Evolutionary conservation across 768 basidiomycete genomes (phyloP), one percentile per base, ranked within the genome.

Genomic region (Hypsizygus marmoreus): DNA sequence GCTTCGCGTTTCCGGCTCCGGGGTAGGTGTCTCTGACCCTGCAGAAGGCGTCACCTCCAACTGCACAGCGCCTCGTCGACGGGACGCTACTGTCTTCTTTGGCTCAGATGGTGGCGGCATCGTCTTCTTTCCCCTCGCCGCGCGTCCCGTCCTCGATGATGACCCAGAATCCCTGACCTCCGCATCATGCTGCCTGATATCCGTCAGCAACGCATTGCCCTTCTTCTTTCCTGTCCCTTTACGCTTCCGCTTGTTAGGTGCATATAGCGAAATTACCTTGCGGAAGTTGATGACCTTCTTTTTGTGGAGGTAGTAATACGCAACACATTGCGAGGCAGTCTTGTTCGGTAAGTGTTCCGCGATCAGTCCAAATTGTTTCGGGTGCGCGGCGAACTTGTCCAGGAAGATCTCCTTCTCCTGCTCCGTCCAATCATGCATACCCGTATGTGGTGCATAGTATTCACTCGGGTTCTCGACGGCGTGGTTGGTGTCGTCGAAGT

Each of bases 291-390:
- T 90, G 28, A 77, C 67, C 56, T 77, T 79, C 69, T 93, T 92
- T 77, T 97, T 98, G 70, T 94, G 90, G 40, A 95, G 72, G 65
- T 98, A 98, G 67, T 97, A 98, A 67, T 83, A 95, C 38, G 86
- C 80, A 35, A 97, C 89, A 61, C 94, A 97, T 75, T 97, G 89
- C 0, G 84, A 74, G 1, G 90, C 72, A 2, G 90, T 86, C 75
- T 97, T 97, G 73, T 91, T 77, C 4, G 87, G 81, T 10, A 98
- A 68, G 53, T 72, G 79, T 17, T 82, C 77, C 0, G 95, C 84
- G 47, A 98, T 94, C 59, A 86, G 76, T n/a, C 93, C 95, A 57
- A 98, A 98, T 62, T 97, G 95, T 62, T 98, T 98, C 4, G 95
- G 94, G 59, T 83, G 77, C 7, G 80, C 79, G 6, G 90, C 88